A percentile compares a stretch with the other conserved stretches of the same genome.
Evolutionary conservation across 2,329 filamentous ascomycete species (phyloP).

Genomic region (Aureobasidium sp.): DNA sequence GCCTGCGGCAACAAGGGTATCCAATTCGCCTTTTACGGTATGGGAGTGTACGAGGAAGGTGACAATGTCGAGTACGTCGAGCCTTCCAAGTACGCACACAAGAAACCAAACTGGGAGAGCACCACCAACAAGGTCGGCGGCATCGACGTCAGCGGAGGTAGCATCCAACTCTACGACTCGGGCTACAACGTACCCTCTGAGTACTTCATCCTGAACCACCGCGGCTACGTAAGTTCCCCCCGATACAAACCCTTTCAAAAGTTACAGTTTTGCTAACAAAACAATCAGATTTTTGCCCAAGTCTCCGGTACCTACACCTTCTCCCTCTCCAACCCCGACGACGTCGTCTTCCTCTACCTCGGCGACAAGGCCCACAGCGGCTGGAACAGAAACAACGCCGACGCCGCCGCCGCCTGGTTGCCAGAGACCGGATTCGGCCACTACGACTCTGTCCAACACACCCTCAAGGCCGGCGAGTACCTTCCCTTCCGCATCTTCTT

Average conservation of each 20-base stretch:
- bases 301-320: constrained; percentile 20
- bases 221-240: constrained; percentile 15
- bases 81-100: not conserved
- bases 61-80: not conserved
- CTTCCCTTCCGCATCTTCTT: constrained; percentile 12
- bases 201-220: constrained; percentile 18
- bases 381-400: constrained; percentile 14
- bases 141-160: not conserved
- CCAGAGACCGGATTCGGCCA: not conserved
- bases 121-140: constrained; percentile 2
- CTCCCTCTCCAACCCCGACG: constrained; percentile 16
- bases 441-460: not conserved
- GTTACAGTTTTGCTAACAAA: not conserved
- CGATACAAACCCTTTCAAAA: not conserved
- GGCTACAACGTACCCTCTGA: not conserved
- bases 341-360: constrained; percentile 20
- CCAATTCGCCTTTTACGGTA: not conserved
- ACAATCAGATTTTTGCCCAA: not conserved
- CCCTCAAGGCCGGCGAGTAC: constrained; percentile 3
- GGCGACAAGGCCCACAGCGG: constrained; percentile 17
- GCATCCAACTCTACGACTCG: not conserved
- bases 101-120: not conserved
- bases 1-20: constrained; percentile 8
- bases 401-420: constrained; percentile 8
- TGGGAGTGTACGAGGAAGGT: not conserved